These are phyloP conservation scores for Thyridium curvatum DNA, from an alignment of 2,329 filamentous ascomycete genomes.

Conservation along the genomic window DNA sequence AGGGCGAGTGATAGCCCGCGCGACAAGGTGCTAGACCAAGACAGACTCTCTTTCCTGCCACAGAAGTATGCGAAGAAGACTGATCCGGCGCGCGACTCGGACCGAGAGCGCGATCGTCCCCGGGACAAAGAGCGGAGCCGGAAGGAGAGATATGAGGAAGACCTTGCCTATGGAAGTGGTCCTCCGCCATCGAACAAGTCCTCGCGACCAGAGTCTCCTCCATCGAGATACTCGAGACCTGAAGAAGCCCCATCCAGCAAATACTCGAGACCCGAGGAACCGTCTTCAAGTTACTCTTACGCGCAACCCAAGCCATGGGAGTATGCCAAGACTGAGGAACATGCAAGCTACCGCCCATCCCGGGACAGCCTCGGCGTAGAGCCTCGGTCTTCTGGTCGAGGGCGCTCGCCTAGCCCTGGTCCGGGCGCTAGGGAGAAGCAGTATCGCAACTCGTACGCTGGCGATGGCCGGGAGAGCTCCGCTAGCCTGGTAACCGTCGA, in stretches of 20 bases:
- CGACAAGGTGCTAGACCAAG: constrained; percentile 18
- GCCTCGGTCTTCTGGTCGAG: constrained; percentile 7
- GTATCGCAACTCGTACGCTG: constrained; percentile 22
- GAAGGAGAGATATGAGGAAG: constrained; percentile 18
- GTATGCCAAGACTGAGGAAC: constrained; percentile 28
- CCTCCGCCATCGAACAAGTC: too few relatives aligned
- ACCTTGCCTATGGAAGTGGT: constrained; percentile 5
- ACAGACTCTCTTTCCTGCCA: constrained; percentile 37
- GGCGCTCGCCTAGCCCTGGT: constrained; percentile 15
- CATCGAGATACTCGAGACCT: too few relatives aligned
- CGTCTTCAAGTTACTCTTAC: constrained; percentile 13
- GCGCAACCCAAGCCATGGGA: constrained; percentile 28
- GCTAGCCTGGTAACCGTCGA: constrained; percentile 36
- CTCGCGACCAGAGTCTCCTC: constrained; percentile 5
- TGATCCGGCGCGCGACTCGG: constrained; percentile 16
- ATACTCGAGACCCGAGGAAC: constrained; percentile 4
- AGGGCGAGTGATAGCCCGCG: constrained; percentile 18
- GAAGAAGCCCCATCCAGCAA: constrained; percentile 5
- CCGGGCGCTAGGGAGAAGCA: constrained; percentile 14
- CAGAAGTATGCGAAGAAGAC: constrained; percentile 37
- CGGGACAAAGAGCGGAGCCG: constrained; percentile 15
- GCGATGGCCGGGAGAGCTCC: constrained; percentile 26
- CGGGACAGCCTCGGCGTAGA: constrained; percentile 6
- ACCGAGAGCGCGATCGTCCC: constrained; percentile 17
- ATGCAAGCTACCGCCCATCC: constrained; percentile 20